A percentile compares a stretch with the other conserved stretches of the same genome.
phyloP scores from a whole-genome alignment of 163 green algal genomes.

The Smithsoniella earleae region DNA sequence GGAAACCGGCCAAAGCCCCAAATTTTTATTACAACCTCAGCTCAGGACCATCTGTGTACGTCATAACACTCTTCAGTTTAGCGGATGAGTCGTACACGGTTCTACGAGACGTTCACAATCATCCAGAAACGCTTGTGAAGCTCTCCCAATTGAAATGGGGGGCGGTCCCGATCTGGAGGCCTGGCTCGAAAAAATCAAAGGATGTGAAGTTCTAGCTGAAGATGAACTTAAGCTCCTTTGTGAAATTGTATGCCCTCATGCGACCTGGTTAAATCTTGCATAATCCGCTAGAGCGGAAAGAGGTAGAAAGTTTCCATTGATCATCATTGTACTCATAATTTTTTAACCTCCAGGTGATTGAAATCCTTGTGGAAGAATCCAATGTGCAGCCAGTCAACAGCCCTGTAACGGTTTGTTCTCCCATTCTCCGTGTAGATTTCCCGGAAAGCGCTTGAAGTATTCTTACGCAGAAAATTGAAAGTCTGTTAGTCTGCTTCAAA shows the following conservation, averaged over 20 bases:
- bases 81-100: too few species aligned
- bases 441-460: neutral
- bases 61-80: too few species aligned
- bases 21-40: too few species aligned
- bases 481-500: neutral
- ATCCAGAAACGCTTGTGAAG: too few species aligned
- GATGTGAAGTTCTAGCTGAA: constrained; percentile 81
- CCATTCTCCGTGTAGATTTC: neutral
- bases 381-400: constrained; percentile 97
- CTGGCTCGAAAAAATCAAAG: constrained; percentile 85
- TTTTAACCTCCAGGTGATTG: constrained; percentile 70
- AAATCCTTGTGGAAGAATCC: constrained; percentile 97
- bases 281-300: neutral
- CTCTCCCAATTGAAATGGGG: too few species aligned
- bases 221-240: constrained; percentile 95
- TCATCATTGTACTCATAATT: constrained; percentile 32
- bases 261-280: too few species aligned
- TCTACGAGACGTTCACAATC: too few species aligned
- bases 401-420: constrained; percentile 77
- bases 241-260: constrained; percentile 69
- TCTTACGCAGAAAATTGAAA: neutral
- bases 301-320: constrained; percentile 33
- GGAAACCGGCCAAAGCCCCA: too few species aligned
- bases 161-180: constrained; percentile 57
- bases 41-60: too few species aligned